Evolutionary conservation across 1,139 yeast species (phyloP).

Genomic region (Wickerhamomyces sp.): DNA sequence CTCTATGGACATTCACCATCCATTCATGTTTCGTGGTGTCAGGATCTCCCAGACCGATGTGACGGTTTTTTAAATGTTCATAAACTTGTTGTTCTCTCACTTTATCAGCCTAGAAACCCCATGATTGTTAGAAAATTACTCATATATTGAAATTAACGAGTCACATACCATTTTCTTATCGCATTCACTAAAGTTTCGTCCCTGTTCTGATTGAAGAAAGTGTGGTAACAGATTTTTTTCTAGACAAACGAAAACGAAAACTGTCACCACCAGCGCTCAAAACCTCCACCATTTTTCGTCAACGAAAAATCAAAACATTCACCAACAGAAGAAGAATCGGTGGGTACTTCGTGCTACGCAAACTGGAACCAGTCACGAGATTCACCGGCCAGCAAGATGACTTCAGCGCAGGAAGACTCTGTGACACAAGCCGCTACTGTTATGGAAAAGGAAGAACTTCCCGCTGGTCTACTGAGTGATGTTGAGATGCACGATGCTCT

Average conservation of each 20-base stretch:
- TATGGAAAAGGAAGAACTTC: background rate
- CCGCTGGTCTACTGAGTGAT: background rate
- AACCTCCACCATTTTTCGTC: background rate
- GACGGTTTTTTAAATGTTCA: constrained; percentile 55
- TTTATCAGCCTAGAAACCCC: constrained; percentile 54
- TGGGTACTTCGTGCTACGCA: background rate
- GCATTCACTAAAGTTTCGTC: no score
- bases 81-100: constrained; percentile 60
- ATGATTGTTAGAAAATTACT: background rate
- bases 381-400: background rate
- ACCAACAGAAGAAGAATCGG: background rate
- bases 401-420: background rate
- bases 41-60: constrained; percentile 67
- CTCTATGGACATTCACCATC: constrained; percentile 61
- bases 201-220: no score
- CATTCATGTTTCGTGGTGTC: constrained; percentile 60
- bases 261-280: background rate
- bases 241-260: no score
- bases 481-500: constrained; percentile 9
- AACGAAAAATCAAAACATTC: background rate
- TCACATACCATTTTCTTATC: constrained; percentile 1
- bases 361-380: no score
- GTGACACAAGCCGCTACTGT: no score
- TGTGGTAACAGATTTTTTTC: background rate
- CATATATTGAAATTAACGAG: no score